Percentiles rank a stretch among this genome's conserved stretches.
phyloP scores from a whole-genome alignment of 352 stramenopile genomes.

The Lagenidium sp. region DNA sequence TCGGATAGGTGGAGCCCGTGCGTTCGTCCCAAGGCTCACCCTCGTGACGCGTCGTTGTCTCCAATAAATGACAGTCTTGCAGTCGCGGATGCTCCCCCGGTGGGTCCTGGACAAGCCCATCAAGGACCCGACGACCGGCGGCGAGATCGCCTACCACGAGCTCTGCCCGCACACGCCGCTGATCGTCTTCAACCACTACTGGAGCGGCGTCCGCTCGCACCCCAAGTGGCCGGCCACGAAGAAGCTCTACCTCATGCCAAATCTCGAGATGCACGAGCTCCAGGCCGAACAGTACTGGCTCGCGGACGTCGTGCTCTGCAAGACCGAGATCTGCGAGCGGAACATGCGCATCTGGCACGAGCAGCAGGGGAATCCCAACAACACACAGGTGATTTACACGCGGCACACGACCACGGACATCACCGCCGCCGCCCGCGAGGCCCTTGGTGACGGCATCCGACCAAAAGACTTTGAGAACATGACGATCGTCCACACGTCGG shows the following conservation, averaged over 20 bases:
- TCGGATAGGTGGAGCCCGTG: too few relatives aligned
- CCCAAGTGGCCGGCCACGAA: constrained; percentile 15
- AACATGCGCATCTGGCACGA: constrained; percentile 38
- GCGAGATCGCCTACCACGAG: constrained; percentile 23
- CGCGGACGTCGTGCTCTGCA: constrained; percentile 48
- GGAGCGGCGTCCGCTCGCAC: constrained; percentile 8
- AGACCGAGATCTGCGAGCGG: constrained; percentile 33
- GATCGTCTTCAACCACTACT: constrained; percentile 33
- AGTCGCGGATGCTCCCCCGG: constrained; percentile 17
- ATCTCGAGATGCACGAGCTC: constrained; percentile 46
- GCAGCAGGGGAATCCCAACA: constrained; percentile 46
- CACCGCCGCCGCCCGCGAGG: constrained; percentile 10
- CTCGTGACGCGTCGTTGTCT: too few relatives aligned
- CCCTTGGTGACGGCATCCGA: not conserved
- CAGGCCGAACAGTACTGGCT: constrained; percentile 30
- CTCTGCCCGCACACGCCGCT: constrained; percentile 20
- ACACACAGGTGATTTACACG: constrained; percentile 40
- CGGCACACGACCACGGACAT: constrained; percentile 52
- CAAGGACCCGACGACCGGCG: constrained; percentile 6
- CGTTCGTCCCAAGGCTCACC: too few relatives aligned
- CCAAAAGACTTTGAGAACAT: constrained; percentile 30
- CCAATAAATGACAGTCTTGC: too few relatives aligned
- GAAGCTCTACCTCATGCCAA: constrained; percentile 22
- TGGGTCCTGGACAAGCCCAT: constrained; percentile 23
- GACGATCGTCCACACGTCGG: constrained; percentile 37